Evolutionary conservation across 495 filamentous ascomycete species (phyloP), one percentile per base, ranked within the genome.

Genomic region (Talaromyces trachyspermus): DNA sequence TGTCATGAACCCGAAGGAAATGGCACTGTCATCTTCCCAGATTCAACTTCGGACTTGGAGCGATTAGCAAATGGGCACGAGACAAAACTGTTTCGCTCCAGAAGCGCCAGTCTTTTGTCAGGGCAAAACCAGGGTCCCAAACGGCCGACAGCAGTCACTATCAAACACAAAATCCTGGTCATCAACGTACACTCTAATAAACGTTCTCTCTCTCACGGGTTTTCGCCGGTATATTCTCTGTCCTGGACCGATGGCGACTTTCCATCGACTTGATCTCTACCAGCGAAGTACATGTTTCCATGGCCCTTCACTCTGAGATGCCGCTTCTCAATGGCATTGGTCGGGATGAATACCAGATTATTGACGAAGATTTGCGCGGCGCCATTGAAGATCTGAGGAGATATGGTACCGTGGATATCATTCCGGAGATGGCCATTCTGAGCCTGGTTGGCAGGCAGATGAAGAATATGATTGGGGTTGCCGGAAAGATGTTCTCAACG

Each of bases 101-200:
- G 72, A 23, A 73, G 72, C 38, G 59, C 69, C 8, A 76, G 76
- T 41, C 47, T 70, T 3, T 55, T 70, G 1, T 49, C 64, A 12
- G 54, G 63, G 2, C 71, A 64, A 57, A 70, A 69, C 52, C 64
- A 73, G 44, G 63, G 68, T 15, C 80, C 78, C 17, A 85, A 83
- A 58, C 69, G 84, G 19, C 92, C 92, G 5, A 97, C 92, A 0
- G 92, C 92, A 10, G 89, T 98, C 19, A 96, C 92, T 9, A 89
- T 95, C 69, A 98, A 98, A 73, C 83, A 86, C 55, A 80, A 88
- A 57, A 95, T 95, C 55, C 76, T 86, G 12, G 85, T 97, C 36
- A 83, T 98, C 58, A 96, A 95, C 62, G 86, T 98, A 20, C 89
- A 95, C 72, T 91, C 86, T 17, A 95, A 96, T 64, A 88, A 90